phyloP scores from a whole-genome alignment of 2,329 filamentous ascomycete genomes.

The Sordariomycetes sp. region DNA sequence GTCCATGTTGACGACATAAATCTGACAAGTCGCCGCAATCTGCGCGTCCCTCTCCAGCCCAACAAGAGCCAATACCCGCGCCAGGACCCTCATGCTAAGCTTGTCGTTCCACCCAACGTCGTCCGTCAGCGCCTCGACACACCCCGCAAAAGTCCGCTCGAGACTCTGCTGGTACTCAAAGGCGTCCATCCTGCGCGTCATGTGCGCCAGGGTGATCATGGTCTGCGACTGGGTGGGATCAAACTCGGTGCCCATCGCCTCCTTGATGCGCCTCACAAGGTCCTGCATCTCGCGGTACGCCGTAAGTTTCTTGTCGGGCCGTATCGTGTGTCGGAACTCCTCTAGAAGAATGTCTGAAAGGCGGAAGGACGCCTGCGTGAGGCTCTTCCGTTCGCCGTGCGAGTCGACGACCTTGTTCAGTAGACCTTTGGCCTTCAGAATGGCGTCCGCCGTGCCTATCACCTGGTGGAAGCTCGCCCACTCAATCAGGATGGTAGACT shows the following conservation, averaged over 20 bases:
- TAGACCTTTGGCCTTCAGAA: neutral
- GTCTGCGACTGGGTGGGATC: constrained; percentile 4
- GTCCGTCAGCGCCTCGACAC: constrained; percentile 2
- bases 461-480: constrained; percentile 3
- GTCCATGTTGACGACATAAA: constrained; percentile 3
- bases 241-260: constrained; percentile 1
- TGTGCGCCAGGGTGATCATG: constrained; percentile 1
- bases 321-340: neutral
- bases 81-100: neutral
- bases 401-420: constrained; percentile 1
- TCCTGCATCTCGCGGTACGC: constrained; percentile 1
- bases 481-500: neutral
- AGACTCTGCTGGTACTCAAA: neutral
- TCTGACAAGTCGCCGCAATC: constrained; percentile 2
- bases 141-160: constrained; percentile 1
- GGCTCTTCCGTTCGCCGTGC: neutral
- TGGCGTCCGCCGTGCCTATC: neutral
- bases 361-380: neutral
- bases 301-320: neutral
- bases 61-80: neutral
- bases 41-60: constrained; percentile 1
- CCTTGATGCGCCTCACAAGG: neutral
- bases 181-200: constrained; percentile 4
- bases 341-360: constrained; percentile 3
- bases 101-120: constrained; percentile 2